Evolutionary conservation across 2,329 filamentous ascomycete species (phyloP), one percentile per base, ranked within the genome.

Genomic region (Colletotrichum sp.): DNA sequence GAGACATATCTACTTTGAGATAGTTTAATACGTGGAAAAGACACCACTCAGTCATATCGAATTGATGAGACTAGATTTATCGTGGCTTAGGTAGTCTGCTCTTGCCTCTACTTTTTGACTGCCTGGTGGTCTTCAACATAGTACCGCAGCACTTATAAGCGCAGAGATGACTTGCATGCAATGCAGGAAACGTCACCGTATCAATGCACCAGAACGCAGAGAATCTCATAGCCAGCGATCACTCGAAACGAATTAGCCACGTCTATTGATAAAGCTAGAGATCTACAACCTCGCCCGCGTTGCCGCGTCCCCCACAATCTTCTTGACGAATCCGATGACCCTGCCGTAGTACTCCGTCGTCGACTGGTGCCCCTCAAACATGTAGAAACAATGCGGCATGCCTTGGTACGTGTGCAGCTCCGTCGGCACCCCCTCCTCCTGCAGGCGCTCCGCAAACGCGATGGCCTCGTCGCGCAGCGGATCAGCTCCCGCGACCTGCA

Each of bases 381-480:
- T 57, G 57, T 75, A 81, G 68, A 86, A 85, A 62, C 80, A 82
- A 75, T 86, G 85, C 26, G 84, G 84, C 77, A 87, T 72, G 8
- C 84, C 85, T 24, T 78, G 69, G 71, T 84, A 85, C 26, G 80
- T 75, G 52, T 83, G 77, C n/a, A 85, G 66, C 62, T 84, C 80
- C 21, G 81, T 81, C 6, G 82, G 78, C 10, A 82, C 82, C 28
- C 83, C 83, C 8, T 82, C 83, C 1, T 77, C 78, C 65, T 81
- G 60, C 28, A 86, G 79, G 10, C 80, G 81, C 74, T 86, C 84
- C 8, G 83, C 84, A 63, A 85, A 85, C 3, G 84, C 85, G 34
- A 86, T 79, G 10, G 79, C 84, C 28, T 86, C 85, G 68, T 86
- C 85, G 18, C 85, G 81, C n/a, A 86, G 78, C 4, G 81, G 76